Evolutionary conservation across 2,329 filamentous ascomycete species (phyloP), one percentile per base, ranked within the genome.

Genomic region (Neofusicoccum kwambonambiense): DNA sequence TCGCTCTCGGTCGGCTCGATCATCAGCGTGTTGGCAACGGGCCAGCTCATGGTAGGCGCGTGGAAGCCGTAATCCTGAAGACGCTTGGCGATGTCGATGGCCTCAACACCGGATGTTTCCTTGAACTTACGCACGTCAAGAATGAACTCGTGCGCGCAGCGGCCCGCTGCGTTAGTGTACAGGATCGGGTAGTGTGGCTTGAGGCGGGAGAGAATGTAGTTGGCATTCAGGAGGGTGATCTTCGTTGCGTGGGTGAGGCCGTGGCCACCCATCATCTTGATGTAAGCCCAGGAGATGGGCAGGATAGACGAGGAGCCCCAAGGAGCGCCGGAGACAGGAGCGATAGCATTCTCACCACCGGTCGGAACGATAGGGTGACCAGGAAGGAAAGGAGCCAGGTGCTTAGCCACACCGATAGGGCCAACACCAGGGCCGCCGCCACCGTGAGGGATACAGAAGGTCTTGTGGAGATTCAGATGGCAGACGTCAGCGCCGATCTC

Each of bases 21-120:
- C 94, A 98, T 98, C 50, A 98, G 87, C 0, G 94, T 97, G 80
- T 96, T 96, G 61, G 92, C 86, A 2, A 98, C 93, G 1, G 94
- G 94, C 91, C 92, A 97, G 76, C 89, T 93, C 94, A 98, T 97
- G 62, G 94, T 98, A 0, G 94, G 94, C 1, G 93, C 91, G 78
- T 98, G 94, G 86, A 98, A 98, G 47, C 94, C 94, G 76, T 96
- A 98, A 76, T 98, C 94, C 79, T 97, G 93, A 19, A 98, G 87
- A 68, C 94, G 91, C 84, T 98, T 98, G 73, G 94, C 94, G 69
- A 98, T 90, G 74, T 98, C 94, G 71, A 97, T 95, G 35, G 90
- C 94, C 80, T 97, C 93, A 71, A 98, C 82, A 31, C 92, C 92
- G 6, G 90, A 87, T 0, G 88, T 87, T 62, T 93, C 90, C 75